Percentiles rank a stretch among this genome's conserved stretches.
Conservation (phyloP, 2,329 filamentous ascomycete genomes). For the Beauveria varroae region DNA sequence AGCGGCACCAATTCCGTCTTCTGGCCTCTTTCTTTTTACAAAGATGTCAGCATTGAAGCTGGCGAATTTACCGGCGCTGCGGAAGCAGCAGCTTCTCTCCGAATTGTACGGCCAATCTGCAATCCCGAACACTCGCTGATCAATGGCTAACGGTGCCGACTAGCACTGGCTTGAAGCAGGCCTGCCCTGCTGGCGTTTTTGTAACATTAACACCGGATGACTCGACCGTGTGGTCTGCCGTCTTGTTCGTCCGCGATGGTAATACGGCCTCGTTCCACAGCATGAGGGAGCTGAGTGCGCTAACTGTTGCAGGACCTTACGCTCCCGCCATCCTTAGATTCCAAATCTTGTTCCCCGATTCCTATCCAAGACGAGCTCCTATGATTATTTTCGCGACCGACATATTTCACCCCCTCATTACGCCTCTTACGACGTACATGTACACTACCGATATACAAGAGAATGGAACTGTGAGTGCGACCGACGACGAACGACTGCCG, state of each 20-base stretch:
- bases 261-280: constrained; percentile 15
- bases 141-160: neutral
- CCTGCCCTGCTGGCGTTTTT: constrained; percentile 80
- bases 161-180: constrained; percentile 73
- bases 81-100: constrained; percentile 68
- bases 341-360: constrained; percentile 76
- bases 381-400: constrained; percentile 84
- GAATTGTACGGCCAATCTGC: constrained; percentile 60
- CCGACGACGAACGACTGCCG: constrained; percentile 73
- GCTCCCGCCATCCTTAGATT: constrained; percentile 81
- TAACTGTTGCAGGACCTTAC: constrained; percentile 63
- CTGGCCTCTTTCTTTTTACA: neutral
- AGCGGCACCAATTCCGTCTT: neutral
- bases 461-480: constrained; percentile 71
- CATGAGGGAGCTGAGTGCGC: neutral
- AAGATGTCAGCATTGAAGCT: constrained; percentile 39
- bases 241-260: constrained; percentile 88
- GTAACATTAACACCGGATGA: constrained; percentile 77
- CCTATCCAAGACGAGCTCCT: constrained; percentile 73
- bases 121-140: neutral
- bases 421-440: constrained; percentile 88
- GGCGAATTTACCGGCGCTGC: constrained; percentile 46
- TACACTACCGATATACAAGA: constrained; percentile 75
- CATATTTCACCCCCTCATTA: constrained; percentile 90
- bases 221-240: constrained; percentile 78